phyloP scores from a whole-genome alignment of 2,329 filamentous ascomycete species.

The Cadophora gregata region DNA sequence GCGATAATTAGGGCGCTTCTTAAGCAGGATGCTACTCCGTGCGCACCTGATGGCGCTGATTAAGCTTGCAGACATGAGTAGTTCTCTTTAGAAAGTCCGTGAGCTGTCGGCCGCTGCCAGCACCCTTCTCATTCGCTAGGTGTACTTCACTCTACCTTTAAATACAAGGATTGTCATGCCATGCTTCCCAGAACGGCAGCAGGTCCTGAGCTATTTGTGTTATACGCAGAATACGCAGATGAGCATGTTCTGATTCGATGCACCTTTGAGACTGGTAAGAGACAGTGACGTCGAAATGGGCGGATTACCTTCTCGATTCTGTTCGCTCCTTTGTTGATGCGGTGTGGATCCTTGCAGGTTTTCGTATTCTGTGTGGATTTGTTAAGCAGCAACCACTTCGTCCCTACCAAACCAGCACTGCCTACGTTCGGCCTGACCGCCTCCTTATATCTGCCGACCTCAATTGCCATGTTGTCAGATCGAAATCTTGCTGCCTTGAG shows the following conservation, averaged over 20 bases:
- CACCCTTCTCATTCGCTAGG: slow-evolving; percentile 1
- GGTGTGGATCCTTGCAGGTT: slow-evolving; percentile 16
- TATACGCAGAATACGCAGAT: neutral
- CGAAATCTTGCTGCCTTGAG: neutral
- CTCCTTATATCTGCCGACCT: slow-evolving; percentile 4
- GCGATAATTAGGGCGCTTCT: neutral
- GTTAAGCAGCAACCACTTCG: neutral
- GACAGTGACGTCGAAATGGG: slow-evolving; percentile 8
- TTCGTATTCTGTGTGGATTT: neutral
- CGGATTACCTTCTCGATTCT: slow-evolving; percentile 17
- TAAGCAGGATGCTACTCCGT: neutral
- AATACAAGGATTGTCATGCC: neutral
- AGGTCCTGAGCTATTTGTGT: slow-evolving; percentile 6
- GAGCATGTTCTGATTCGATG: slow-evolving; percentile 10
- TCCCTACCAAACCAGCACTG: neutral
- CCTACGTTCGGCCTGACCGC: slow-evolving; percentile 15
- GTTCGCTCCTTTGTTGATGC: slow-evolving; percentile 12
- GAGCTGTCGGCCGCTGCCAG: slow-evolving; percentile 11
- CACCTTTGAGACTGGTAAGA: neutral
- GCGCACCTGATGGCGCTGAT: slow-evolving; percentile 7
- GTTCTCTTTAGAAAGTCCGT: neutral
- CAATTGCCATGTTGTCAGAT: neutral
- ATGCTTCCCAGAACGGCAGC: neutral
- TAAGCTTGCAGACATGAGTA: slow-evolving; percentile 13
- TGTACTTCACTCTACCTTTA: neutral